Evolutionary conservation across 2,329 filamentous ascomycete species (phyloP).

Genomic region (Ascocoryne sarcoides): DNA sequence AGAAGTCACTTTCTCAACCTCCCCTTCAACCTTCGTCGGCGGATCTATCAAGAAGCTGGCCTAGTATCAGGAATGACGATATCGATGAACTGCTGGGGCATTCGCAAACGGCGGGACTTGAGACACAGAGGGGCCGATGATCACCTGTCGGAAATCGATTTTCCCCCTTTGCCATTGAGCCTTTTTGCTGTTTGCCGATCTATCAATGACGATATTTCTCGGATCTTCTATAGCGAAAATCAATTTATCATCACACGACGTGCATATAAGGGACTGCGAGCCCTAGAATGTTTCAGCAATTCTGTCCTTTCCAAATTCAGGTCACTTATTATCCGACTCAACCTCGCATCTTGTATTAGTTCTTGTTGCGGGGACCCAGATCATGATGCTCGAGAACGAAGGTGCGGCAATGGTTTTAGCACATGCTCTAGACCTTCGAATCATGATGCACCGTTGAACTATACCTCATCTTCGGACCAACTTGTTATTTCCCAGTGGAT

Average conservation of each 20-base stretch:
- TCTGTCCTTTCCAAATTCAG: background rate
- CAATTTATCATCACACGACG: constrained; percentile 1
- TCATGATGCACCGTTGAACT: constrained; percentile 3
- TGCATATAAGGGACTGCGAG: background rate
- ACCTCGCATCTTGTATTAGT: background rate
- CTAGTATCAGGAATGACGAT: constrained; percentile 5
- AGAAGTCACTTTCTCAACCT: constrained; percentile 5
- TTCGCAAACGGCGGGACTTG: background rate
- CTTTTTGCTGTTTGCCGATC: constrained; percentile 6
- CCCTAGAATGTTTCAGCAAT: constrained; percentile 1
- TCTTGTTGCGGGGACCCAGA: background rate
- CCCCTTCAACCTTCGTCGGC: constrained; percentile 5
- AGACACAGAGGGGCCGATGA: background rate
- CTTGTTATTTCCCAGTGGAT: constrained; percentile 2
- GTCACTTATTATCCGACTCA: constrained; percentile 2
- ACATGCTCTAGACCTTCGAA: background rate
- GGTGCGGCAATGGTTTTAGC: constrained; percentile 1
- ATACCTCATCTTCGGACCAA: background rate
- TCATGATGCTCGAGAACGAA: constrained; percentile 3
- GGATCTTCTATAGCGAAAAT: constrained; percentile 3
- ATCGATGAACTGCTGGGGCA: constrained; percentile 4
- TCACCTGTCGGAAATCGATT: constrained; percentile 2
- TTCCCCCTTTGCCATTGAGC: constrained; percentile 3
- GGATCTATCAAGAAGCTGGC: constrained; percentile 6
- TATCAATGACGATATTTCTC: constrained; percentile 2